A percentile compares a stretch with the other conserved stretches of the same genome.
Evolutionary conservation across 2,329 filamentous ascomycete genomes (phyloP).

Genomic region (Cordyceps cateniannulata): DNA sequence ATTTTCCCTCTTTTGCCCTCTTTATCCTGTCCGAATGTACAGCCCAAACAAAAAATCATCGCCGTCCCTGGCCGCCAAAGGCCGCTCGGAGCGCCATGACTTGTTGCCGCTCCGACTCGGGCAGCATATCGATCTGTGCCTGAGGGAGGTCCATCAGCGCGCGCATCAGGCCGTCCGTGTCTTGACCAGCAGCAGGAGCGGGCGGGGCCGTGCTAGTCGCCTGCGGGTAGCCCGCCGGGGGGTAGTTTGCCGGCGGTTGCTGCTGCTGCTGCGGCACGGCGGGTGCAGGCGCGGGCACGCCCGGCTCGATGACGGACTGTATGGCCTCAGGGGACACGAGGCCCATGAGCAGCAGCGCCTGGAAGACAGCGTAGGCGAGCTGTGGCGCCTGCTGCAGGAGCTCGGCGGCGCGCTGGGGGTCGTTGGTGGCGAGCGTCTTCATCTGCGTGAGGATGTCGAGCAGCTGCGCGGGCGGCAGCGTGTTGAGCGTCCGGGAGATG

Average conservation of each 20-base stretch:
- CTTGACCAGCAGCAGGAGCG: conserved; percentile 35
- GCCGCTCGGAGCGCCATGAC: conserved; percentile 70
- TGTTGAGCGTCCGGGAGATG: conserved; percentile 84
- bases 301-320: conserved; percentile 67
- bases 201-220: conserved; percentile 43
- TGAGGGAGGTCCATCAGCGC: conserved; percentile 77
- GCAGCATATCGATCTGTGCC: conserved; percentile 71
- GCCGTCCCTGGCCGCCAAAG: conserved; percentile 40
- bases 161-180: conserved; percentile 68
- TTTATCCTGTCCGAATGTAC: too few relatives aligned
- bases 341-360: conserved; percentile 86
- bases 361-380: conserved; percentile 90
- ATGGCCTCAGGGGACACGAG: conserved; percentile 82
- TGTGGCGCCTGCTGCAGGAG: conserved; percentile 86
- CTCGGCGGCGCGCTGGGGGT: conserved; percentile 78
- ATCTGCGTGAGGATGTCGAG: conserved; percentile 92
- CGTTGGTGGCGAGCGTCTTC: conserved; percentile 78
- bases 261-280: conserved; percentile 19
- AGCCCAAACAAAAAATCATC: not conserved
- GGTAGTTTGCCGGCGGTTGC: conserved; percentile 22
- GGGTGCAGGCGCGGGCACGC: conserved; percentile 36
- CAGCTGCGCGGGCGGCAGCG: conserved; percentile 79
- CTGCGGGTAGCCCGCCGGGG: conserved; percentile 25
- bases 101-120: conserved; percentile 68
- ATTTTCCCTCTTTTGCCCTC: too few relatives aligned